Evolutionary conservation across 2,329 filamentous ascomycete species (phyloP), one percentile per base, ranked within the genome.

Genomic region (Ampelomyces quisqualis): DNA sequence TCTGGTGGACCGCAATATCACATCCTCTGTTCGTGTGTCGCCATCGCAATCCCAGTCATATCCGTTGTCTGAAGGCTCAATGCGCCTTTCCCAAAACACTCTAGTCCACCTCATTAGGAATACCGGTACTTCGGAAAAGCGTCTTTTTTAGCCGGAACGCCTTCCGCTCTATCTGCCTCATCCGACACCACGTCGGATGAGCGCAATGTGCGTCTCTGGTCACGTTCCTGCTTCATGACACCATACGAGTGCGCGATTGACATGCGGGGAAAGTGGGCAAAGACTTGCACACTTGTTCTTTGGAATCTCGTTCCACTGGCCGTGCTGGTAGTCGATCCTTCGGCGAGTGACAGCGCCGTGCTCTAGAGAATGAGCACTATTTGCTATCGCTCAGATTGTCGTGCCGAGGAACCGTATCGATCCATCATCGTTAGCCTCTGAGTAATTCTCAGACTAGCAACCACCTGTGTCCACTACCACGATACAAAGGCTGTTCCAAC

Each of bases 181-280:
- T 47, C 53, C 50, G 58, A 51, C 28, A 28, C 38, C 30, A 35
- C 46, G 28, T 58, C 59, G 58, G 59, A 58, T 55, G 57, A 62
- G 45, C 55, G 59, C 58, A 60, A 27, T 38, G 38, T 6, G 34
- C 28, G 15, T 18, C 38, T 33, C 39, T 34, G 21, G 39, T 59
- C 56, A 58, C 51, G 41, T 46, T 53, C 54, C 42, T 45, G 36
- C 28, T 23, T 15, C 29, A 44, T 40, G 43, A 52, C 38, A 44
- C n/a, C 21, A 34, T 19, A 21, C 34, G 26, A 32, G 14, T 26
- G 20, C 26, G 18, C 35, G 24, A 24, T 27, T n/a, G 29, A 27
- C 38, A 44, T 34, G 44, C 42, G 47, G 50, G 48, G 43, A 41
- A 47, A 43, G 43, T 40, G 41, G 39, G 36, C 38, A 45, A 36